These are phyloP conservation scores for Ceratobasidium sp. DNA, from an alignment of 1,284 basidiomycete species.

Conservation along the genomic window DNA sequence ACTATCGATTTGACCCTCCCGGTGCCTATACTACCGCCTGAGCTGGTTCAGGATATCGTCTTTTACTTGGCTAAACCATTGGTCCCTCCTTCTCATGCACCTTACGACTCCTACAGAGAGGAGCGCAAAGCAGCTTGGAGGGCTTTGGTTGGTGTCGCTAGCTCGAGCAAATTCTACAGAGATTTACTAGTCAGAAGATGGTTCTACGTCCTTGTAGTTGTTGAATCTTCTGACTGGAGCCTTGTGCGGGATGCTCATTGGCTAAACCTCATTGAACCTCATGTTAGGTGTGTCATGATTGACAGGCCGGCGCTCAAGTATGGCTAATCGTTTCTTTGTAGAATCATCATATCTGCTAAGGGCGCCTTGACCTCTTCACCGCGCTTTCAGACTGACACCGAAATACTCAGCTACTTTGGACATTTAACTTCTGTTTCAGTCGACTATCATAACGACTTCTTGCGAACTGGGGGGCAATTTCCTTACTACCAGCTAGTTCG, in stretches of 20 bases:
- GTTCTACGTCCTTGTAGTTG: conserved; percentile 26
- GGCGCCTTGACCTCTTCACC: conserved; percentile 37
- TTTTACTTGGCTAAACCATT: conserved; percentile 5
- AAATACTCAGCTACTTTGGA: conserved; percentile 7
- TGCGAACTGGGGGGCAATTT: conserved; percentile 18
- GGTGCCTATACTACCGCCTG: conserved; percentile 23
- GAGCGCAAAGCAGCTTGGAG: conserved; percentile 9
- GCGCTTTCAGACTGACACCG: conserved; percentile 23
- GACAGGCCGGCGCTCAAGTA: neutral
- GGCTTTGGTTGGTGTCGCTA: conserved; percentile 20
- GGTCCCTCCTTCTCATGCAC: conserved; percentile 6
- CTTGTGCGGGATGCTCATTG: conserved; percentile 1
- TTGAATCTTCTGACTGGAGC: conserved; percentile 16
- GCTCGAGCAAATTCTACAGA: conserved; percentile 37
- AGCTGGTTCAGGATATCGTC: conserved; percentile 23
- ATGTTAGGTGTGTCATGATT: conserved; percentile 7
- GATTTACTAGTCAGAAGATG: conserved; percentile 13
- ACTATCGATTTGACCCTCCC: neutral
- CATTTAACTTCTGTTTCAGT: conserved; percentile 18
- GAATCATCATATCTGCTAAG: conserved; percentile 15
- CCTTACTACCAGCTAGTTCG: conserved; percentile 30
- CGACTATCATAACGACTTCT: conserved; percentile 42
- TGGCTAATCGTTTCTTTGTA: neutral
- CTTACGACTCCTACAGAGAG: conserved; percentile 6
- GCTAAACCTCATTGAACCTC: conserved; percentile 10